phyloP scores from a whole-genome alignment of 2,329 filamentous ascomycete genomes.

The Zarea fungicola region DNA sequence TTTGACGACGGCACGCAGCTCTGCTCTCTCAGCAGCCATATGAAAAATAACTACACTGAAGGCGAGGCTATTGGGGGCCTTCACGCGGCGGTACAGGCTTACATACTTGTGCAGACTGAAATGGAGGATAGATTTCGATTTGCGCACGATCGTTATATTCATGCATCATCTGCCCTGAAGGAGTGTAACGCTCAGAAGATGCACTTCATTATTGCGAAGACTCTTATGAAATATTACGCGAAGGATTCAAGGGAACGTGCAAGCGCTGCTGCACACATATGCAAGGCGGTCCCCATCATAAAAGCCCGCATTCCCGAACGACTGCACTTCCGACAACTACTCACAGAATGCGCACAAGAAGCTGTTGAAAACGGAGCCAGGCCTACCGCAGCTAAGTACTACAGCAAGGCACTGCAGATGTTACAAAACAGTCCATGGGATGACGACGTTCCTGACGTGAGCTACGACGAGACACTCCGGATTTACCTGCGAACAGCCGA shows the following conservation, averaged over 20 bases:
- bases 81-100: conserved; percentile 75
- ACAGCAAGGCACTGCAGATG: conserved; percentile 68
- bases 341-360: conserved; percentile 72
- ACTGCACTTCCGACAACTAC: conserved; percentile 64
- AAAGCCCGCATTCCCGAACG: conserved; percentile 57
- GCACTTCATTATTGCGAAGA: conserved; percentile 85
- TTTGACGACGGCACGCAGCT: conserved; percentile 46
- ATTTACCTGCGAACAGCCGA: conserved; percentile 76
- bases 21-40: conserved; percentile 18
- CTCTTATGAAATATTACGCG: conserved; percentile 66
- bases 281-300: conserved; percentile 70
- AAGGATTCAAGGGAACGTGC: conserved; percentile 61
- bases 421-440: conserved; percentile 77
- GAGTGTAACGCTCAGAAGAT: conserved; percentile 70
- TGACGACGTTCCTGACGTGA: conserved; percentile 62
- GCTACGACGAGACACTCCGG: conserved; percentile 80
- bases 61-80: conserved; percentile 69
- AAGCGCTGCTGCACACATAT: conserved; percentile 74
- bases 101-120: conserved; percentile 75
- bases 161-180: conserved; percentile 64
- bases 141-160: conserved; percentile 80
- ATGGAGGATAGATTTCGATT: conserved; percentile 85
- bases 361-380: conserved; percentile 79
- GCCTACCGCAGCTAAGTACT: conserved; percentile 77
- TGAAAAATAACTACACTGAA: conserved; percentile 46